Evolutionary conservation across 441 rosid genomes (phyloP), one percentile per base, ranked within the genome.

Genomic region (Sinapis alba): DNA sequence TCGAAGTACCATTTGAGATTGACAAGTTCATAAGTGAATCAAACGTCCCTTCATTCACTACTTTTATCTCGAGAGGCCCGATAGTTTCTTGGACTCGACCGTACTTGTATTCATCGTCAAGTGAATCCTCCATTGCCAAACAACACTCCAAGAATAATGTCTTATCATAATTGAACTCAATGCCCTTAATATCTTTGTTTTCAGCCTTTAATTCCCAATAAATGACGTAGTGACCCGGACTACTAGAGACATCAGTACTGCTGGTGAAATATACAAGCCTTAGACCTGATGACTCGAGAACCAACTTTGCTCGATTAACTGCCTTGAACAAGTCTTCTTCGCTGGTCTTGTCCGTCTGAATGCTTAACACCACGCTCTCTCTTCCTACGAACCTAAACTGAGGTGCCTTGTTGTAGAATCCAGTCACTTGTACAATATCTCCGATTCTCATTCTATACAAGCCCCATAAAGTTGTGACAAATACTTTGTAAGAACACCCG

Each of bases 21-120:
- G 12, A 7, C 12, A 50, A 50, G 11, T 18, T 20, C 57, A 50
- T 18, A 50, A 50, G 24, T 18, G 57, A 50, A 50, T 50, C 24
- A 0, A 50, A 50, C 23, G 57, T 50, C 57, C 57, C 57, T 18
- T 18, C 57, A 19, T 50, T 50, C 57, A 50, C 23, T 50, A 50
- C 57, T 50, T 24, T 50, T 50, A 50, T 51, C 58, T 51, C 58
- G 58, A 51, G 58, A 51, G 58, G 58, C 26, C 58, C 58, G 23
- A 51, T 8, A 51, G 19, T 19, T 9, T 9, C 58, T 51, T 51
- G 18, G 58, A 19, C 24, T n/a, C 58, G 24, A 51, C 24, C 8
- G 13, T 51, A 51, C 58, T 7, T 51, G 58, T 51, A 51, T 19
- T 51, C 58, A 8, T 51, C 26, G 58, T 51, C 58, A 19, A 51